These are phyloP conservation scores for Trifolium subterraneum DNA, from an alignment of 306 rosid genomes.

Conservation along the genomic window DNA sequence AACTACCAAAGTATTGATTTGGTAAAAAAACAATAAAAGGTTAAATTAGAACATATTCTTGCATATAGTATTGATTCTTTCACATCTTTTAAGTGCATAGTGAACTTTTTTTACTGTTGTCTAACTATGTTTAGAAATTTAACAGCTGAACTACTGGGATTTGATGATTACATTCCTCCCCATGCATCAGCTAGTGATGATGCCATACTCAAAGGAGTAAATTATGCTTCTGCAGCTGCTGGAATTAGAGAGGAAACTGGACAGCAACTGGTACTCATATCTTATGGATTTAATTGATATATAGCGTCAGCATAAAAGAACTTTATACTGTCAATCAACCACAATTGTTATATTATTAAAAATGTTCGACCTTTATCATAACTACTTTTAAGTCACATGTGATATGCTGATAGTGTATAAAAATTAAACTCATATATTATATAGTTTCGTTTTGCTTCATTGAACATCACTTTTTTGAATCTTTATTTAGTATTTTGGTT, in stretches of 20 bases:
- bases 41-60: constrained; percentile 7
- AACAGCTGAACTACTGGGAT: constrained; percentile 72
- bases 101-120: constrained; percentile 2
- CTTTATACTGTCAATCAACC: no score
- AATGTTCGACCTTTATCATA: no score
- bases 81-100: constrained; percentile 11
- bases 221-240: constrained; percentile 98
- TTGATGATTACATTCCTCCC: constrained; percentile 57
- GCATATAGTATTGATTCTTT: constrained; percentile 4
- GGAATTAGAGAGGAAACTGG: constrained; percentile 98
- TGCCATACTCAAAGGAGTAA: constrained; percentile 76
- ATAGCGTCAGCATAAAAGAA: no score
- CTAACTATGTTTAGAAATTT: constrained; percentile 31
- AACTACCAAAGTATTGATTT: constrained; percentile 15
- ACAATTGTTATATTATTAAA: no score
- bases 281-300: no score
- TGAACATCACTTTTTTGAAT: background rate
- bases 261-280: constrained; percentile 64
- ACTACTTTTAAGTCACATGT: no score
- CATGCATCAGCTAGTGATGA: constrained; percentile 59
- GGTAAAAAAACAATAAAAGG: constrained; percentile 28
- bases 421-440: background rate
- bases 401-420: no score
- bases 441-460: background rate
- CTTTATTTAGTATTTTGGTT: background rate